These are phyloP conservation scores for Cynara cardunculus DNA, from an alignment of 129 eudicot species.

Conservation along the genomic window DNA sequence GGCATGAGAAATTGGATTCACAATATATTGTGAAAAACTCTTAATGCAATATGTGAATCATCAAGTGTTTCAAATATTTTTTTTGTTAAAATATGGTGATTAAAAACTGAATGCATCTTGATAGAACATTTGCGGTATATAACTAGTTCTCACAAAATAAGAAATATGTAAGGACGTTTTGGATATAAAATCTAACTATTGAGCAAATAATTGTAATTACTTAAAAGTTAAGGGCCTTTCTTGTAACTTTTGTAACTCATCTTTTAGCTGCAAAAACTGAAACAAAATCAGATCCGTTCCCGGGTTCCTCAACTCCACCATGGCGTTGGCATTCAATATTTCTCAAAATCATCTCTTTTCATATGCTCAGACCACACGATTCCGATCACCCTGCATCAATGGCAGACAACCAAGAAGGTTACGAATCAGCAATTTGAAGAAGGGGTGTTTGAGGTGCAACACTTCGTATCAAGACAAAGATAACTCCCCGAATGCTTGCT, in stretches of 20 bases:
- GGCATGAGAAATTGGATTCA: too few species aligned
- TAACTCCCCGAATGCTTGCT: conserved; percentile 72
- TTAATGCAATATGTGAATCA: too few species aligned
- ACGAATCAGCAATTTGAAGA: conserved; percentile 29
- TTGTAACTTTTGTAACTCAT: neutral
- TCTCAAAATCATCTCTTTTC: conserved; percentile 17
- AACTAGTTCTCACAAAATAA: too few species aligned
- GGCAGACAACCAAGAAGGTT: conserved; percentile 25
- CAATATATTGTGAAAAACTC: too few species aligned
- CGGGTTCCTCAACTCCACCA: conserved; percentile 11
- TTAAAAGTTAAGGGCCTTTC: neutral
- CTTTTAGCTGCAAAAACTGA: conserved; percentile 9
- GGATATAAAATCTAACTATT: neutral
- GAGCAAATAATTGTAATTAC: neutral
- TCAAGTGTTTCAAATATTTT: too few species aligned
- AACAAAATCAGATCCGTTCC: neutral
- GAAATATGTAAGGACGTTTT: neutral
- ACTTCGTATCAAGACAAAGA: conserved; percentile 40
- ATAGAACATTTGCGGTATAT: too few species aligned
- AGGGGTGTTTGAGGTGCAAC: conserved; percentile 73
- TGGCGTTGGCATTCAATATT: conserved; percentile 28
- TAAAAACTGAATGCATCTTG: too few species aligned
- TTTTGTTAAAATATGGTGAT: too few species aligned
- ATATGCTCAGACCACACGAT: conserved; percentile 17
- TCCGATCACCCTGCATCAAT: conserved; percentile 19